Evolutionary conservation across 495 filamentous ascomycete species (phyloP), one percentile per base, ranked within the genome.

Genomic region (Penicillium desertorum): DNA sequence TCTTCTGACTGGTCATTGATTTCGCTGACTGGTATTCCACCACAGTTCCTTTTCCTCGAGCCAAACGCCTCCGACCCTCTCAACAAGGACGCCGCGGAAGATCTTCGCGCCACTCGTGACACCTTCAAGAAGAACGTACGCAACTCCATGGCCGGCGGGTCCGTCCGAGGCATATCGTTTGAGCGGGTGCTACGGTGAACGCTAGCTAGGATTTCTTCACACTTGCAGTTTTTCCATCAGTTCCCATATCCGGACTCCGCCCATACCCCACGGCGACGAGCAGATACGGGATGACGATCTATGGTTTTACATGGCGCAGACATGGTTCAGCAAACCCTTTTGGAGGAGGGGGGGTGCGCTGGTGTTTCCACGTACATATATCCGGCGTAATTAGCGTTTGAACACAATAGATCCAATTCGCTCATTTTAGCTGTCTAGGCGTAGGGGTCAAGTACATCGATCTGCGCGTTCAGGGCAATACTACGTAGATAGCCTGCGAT

Each of bases 41-140:
- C 56, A 16, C 63, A 98, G 88, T 97, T 96, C 73, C 80, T 98
- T 41, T 98, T 98, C 79, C 87, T 98, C 29, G 94, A 98, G 71
- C 94, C 94, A 10, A 98, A 98, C 69, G 91, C 94, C 7, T 88
- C 86, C 32, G 94, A 98, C 70, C 94, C 94, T n/a, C 77, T 98
- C 27, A 98, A 98, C 71, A 96, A 98, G 77, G 92, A 97, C 62
- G 94, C 94, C 3, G 95, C 94, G 1, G 90, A 96, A 45, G 95
- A 98, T 71, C 81, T 98, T 60, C 83, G 92, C 59, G 74, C 76
- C 25, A 95, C 89, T 63, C 75, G 90, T 17, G 94, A 98, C 17
- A 81, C 76, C 30, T 98, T 98, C 76, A 95, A 91, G 79, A 79
- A 90, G 51, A 96, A 98, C 67, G 95, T 97, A 20, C 82, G 89